phyloP scores from a whole-genome alignment of 306 rosid genomes.

The Dryas alaskensis region DNA sequence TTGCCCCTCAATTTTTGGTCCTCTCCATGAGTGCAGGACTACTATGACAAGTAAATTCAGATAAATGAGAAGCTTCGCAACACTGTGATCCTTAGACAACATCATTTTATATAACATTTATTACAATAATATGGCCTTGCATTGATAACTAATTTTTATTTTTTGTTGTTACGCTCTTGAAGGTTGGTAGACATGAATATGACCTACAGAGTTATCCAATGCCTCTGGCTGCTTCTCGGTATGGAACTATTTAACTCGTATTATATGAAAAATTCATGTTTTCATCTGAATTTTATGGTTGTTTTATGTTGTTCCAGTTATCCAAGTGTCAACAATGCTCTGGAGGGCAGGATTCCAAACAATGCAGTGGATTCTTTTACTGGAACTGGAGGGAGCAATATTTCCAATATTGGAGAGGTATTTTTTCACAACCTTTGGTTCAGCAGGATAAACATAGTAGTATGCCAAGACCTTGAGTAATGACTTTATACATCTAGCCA shows the following conservation, averaged over 20 bases:
- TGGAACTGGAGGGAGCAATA: constrained; percentile 15
- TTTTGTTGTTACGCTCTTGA: constrained; percentile 15
- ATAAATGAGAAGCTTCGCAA: background rate
- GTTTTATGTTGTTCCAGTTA: constrained; percentile 19
- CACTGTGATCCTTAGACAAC: background rate
- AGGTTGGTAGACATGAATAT: constrained; percentile 30
- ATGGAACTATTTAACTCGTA: background rate
- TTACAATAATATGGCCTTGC: constrained; percentile 2
- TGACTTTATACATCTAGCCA: background rate
- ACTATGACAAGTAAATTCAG: background rate
- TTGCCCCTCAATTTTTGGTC: background rate
- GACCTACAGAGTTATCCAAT: constrained; percentile 18
- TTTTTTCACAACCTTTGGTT: constrained; percentile 2
- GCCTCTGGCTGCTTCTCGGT: constrained; percentile 23
- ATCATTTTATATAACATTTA: background rate
- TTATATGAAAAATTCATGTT: background rate
- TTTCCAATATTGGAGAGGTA: constrained; percentile 32
- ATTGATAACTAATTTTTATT: background rate
- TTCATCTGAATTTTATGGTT: constrained; percentile 1
- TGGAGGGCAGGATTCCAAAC: constrained; percentile 20
- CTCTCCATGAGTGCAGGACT: background rate
- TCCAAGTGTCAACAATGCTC: constrained; percentile 17
- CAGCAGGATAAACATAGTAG: background rate
- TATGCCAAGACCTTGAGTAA: background rate
- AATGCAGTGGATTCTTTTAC: constrained; percentile 26